Percentiles rank a stretch among this genome's conserved stretches.
Conservation (phyloP, 768 basidiomycete genomes). For the Dentipellis sp. region DNA sequence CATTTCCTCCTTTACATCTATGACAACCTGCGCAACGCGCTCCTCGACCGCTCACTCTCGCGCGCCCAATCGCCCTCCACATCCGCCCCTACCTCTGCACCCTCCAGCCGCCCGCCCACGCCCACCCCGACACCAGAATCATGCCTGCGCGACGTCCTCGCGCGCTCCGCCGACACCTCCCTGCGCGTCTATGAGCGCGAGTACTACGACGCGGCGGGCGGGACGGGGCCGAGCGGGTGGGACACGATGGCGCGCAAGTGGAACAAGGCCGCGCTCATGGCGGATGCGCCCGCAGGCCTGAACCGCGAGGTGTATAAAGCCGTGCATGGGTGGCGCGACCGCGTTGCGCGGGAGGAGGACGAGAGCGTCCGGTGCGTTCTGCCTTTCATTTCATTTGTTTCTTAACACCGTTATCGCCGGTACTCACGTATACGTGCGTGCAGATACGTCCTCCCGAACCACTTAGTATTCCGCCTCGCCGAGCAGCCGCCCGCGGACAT, state of each 20-base stretch:
- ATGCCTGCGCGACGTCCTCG: conserved; percentile 55
- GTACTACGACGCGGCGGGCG: conserved; percentile 55
- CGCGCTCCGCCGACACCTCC: conserved; percentile 68
- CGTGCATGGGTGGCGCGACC: conserved; percentile 81
- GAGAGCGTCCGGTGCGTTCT: conserved; percentile 65
- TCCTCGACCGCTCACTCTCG: conserved; percentile 56
- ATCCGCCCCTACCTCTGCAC: not conserved
- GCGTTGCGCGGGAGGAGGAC: conserved; percentile 70
- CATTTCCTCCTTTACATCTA: conserved; percentile 92
- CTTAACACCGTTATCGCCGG: not conserved
- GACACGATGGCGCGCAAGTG: conserved; percentile 70
- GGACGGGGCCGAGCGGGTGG: conserved; percentile 68
- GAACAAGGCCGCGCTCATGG: conserved; percentile 53
- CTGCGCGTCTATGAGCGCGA: conserved; percentile 64
- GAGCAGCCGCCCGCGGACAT: conserved; percentile 63
- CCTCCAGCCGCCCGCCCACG: conserved; percentile 13
- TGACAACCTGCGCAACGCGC: conserved; percentile 80
- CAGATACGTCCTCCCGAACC: conserved; percentile 72
- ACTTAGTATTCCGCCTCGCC: conserved; percentile 62
- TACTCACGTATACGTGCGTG: conserved; percentile 1
- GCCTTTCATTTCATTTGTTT: not conserved
- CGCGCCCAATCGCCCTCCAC: conserved; percentile 28
- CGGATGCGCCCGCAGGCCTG: conserved; percentile 29
- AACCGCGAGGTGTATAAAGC: conserved; percentile 58
- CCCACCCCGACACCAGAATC: conserved; percentile 15